phyloP scores from a whole-genome alignment of 2,329 filamentous ascomycete genomes.

The Penicillium vulpinum region DNA sequence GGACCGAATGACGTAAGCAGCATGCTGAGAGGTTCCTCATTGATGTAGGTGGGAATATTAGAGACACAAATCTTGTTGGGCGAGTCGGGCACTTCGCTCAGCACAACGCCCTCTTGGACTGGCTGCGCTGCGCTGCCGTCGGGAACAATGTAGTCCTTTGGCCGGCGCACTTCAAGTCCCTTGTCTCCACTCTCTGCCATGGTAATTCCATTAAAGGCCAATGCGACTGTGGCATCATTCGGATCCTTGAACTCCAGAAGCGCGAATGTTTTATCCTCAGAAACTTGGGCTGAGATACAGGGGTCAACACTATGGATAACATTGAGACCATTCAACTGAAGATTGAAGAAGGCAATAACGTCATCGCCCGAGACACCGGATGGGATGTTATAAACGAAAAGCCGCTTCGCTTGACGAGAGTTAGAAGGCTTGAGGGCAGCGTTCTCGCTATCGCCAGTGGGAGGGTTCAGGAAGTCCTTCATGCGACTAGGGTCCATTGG shows the following conservation, averaged over 20 bases:
- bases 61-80: slow-evolving; percentile 93
- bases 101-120: slow-evolving; percentile 74
- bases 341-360: slow-evolving; percentile 84
- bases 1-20: slow-evolving; percentile 88
- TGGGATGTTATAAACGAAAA: slow-evolving; percentile 84
- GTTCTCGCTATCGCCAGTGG: slow-evolving; percentile 67
- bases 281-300: slow-evolving; percentile 79
- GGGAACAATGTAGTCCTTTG: slow-evolving; percentile 96
- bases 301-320: slow-evolving; percentile 81
- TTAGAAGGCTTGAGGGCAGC: slow-evolving; percentile 89
- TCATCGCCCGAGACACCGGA: slow-evolving; percentile 70
- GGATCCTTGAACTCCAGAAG: slow-evolving; percentile 87
- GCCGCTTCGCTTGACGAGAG: slow-evolving; percentile 88
- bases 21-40: slow-evolving; percentile 88
- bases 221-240: slow-evolving; percentile 83
- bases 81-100: slow-evolving; percentile 81
- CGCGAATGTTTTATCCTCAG: slow-evolving; percentile 76
- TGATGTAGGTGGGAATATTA: slow-evolving; percentile 83
- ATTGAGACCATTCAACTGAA: slow-evolving; percentile 95
- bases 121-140: slow-evolving; percentile 71
- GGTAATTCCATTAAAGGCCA: slow-evolving; percentile 83
- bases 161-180: slow-evolving; percentile 73
- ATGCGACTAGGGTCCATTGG: slow-evolving; percentile 92
- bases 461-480: slow-evolving; percentile 93
- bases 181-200: slow-evolving; percentile 73